These are phyloP conservation scores for Eucalyptus grandis DNA, from an alignment of 345 rosid species.

Conservation along the genomic window DNA sequence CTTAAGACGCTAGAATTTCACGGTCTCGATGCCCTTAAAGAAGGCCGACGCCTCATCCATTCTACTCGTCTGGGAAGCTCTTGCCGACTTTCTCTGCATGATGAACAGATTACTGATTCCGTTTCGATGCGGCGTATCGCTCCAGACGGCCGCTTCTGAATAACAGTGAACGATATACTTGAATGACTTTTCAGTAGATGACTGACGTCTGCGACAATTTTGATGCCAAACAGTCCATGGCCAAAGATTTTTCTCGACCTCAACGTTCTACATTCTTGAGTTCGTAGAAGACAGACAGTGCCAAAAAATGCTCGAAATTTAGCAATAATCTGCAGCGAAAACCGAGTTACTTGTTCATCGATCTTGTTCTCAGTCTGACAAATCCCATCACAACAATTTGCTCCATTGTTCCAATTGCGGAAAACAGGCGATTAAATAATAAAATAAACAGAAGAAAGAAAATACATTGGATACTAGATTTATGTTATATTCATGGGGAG, in stretches of 20 bases:
- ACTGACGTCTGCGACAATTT: not conserved
- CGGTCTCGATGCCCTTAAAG: not conserved
- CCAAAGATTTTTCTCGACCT: not conserved
- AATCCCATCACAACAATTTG: not conserved
- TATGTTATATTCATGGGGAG: accelerated
- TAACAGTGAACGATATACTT: not conserved
- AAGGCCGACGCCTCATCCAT: not conserved
- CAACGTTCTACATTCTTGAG: not conserved
- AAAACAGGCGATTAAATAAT: too few species aligned
- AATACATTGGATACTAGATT: too few species aligned
- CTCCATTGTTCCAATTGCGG: not conserved
- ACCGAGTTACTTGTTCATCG: not conserved
- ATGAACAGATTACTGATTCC: not conserved
- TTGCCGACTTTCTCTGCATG: not conserved
- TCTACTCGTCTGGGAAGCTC: not conserved
- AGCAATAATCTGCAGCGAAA: not conserved
- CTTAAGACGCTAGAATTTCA: not conserved
- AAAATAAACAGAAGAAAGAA: too few species aligned
- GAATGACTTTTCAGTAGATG: not conserved
- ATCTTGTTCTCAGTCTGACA: not conserved
- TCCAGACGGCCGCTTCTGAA: not conserved
- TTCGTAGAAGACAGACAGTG: not conserved
- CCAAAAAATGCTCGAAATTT: not conserved
- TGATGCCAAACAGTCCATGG: not conserved
- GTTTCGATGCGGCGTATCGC: not conserved